Evolutionary conservation across 108 stramenopile genomes (phyloP), one percentile per base, ranked within the genome.

Genomic region (Nitzschia putrida): DNA sequence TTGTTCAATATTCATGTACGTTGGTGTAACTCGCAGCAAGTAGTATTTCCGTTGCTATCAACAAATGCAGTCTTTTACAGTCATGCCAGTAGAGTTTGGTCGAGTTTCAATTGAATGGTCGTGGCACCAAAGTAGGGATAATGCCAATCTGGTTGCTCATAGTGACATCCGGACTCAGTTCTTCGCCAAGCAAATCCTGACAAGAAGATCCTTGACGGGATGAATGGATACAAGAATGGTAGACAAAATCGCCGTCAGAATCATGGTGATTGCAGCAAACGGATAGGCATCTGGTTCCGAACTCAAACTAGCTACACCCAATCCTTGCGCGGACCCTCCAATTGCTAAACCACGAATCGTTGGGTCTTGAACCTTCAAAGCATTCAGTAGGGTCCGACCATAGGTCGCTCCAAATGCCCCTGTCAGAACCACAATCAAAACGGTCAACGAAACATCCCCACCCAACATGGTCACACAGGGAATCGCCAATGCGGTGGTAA

Each of bases 211-310:
- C 74, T 83, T 85, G 8, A 90, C 72, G 9, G 75, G 25, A 39
- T 88, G 89, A 58, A 93, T 68, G 25, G 88, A 84, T 20, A 89
- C 85, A 38, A 93, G 43, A 11, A 81, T 74, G 22, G 92, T 93
- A n/a, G 84, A 79, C 11, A 74, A 71, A 23, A 86, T 66, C 13
- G 88, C 92, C 7, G 92, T 93, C 85, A 93, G 80, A 11, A 93
- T 93, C 97, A 97, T 97, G 58, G 85, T 75, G 61, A 97, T 94
- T 5, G 97, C 97, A 43, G 97, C 90, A 77, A 97, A 96, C 0
- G 97, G 94, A 64, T 95, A 96, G 9, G 97, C 94, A 73, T 94
- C 95, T 21, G 87, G 79, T 69, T 97, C 97, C 39, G 79, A 73
- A 25, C 86, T 76, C 74, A 96, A 85, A 13, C 86, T 81, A 24